Evolutionary conservation across 345 rosid genomes (phyloP), one percentile per base, ranked within the genome.

Genomic region (Populus alba): DNA sequence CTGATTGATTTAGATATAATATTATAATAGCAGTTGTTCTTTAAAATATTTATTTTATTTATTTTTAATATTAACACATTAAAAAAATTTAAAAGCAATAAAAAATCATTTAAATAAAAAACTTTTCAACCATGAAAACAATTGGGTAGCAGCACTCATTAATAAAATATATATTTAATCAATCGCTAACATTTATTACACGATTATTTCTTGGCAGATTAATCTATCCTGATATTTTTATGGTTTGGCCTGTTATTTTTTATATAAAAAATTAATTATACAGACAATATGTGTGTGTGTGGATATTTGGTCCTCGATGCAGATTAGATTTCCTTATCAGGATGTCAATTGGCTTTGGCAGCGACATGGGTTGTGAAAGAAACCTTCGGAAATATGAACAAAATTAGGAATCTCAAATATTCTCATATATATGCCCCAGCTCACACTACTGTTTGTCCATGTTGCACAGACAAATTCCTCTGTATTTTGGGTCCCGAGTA

Each of bases 21-120:
- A 33, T 0, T 4, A 0, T 33, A 0, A 0, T 33, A 33, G 0
- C 0, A 0, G 0, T 4, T 33, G 4, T 33, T 33, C 1, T 27
- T 27, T 27, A 27, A 27, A 27, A 27, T 27, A 27, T 33, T 4
- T 31, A 3, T 33, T 29, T 29, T 1, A 29, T 29, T 29, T 29
- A 29, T 29, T 29, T 2, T 29, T 1, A 2, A 33, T 4, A 33
- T 33, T 0, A 33, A 4, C 35, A 33, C 0, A 33, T 33, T 5
- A 33, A 33, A 33, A 0, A 0, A 33, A 33, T 33, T 0, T 4
- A 33, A 33, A 4, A 33, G 2, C 0, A 4, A 3, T 33, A 33
- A 33, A 33, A 33, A 33, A 3, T 31, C 0, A 33, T 33, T 33
- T 33, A 33, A 33, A 33, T 33, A 33, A 33, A 33, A 33, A 33